These are phyloP conservation scores for Crithidia fasciculata DNA, from an alignment of 208 protist species.

Conservation along the genomic window DNA sequence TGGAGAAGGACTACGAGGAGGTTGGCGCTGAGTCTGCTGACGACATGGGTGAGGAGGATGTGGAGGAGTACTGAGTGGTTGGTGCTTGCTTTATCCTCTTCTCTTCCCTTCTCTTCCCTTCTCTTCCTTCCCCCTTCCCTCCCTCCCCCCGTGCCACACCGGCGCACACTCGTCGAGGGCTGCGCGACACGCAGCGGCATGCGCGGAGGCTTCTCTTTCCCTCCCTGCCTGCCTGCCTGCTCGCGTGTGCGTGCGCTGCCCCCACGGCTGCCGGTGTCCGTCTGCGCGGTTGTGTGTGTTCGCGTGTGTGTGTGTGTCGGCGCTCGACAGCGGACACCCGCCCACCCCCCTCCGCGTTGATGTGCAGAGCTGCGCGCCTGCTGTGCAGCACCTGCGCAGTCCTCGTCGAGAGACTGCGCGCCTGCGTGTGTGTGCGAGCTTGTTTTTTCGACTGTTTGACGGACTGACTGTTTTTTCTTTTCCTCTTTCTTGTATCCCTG, in stretches of 20 bases:
- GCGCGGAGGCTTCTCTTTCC: no score
- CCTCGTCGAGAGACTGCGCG: no score
- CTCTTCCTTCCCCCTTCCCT: background rate
- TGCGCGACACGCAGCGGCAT: no score
- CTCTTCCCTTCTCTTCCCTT: background rate
- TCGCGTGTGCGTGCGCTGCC: background rate
- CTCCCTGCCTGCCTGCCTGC: no score
- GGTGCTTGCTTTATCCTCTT: background rate
- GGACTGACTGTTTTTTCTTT: no score
- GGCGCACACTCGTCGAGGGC: no score
- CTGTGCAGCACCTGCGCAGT: background rate
- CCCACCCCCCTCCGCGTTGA: background rate
- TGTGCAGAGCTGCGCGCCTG: background rate
- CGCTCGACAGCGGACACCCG: no score
- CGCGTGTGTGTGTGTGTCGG: background rate
- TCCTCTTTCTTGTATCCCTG: no score
- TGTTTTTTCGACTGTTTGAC: no score
- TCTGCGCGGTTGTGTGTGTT: background rate
- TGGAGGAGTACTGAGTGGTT: slow-evolving; percentile 94
- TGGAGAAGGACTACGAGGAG: slow-evolving; percentile 97
- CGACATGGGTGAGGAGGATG: slow-evolving; percentile 93
- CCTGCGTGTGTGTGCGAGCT: no score
- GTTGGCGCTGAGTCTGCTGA: slow-evolving; percentile 74
- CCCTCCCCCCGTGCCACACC: background rate
- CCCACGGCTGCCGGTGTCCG: background rate